phyloP scores from a whole-genome alignment of 768 basidiomycete species.

The Artomyces pyxidatus region DNA sequence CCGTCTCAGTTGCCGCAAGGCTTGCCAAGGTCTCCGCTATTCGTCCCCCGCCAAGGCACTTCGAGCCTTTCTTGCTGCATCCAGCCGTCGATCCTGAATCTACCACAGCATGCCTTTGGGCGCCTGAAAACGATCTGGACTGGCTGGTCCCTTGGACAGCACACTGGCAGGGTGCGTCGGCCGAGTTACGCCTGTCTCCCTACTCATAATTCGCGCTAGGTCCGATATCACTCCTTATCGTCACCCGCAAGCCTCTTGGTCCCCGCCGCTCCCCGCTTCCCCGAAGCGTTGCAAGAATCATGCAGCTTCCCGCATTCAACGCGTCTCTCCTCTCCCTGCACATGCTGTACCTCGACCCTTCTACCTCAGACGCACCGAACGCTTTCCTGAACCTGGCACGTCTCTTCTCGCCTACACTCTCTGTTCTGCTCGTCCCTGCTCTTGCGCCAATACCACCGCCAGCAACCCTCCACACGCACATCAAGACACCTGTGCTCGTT shows the following conservation, averaged over 20 bases:
- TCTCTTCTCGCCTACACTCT: slow-evolving; percentile 42
- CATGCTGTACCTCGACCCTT: slow-evolving; percentile 34
- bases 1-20: slow-evolving; percentile 1
- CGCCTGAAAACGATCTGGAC: slow-evolving; percentile 28
- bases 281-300: neutral
- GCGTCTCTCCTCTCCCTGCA: slow-evolving; percentile 32
- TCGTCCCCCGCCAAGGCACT: slow-evolving; percentile 15
- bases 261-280: neutral
- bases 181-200: neutral
- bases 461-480: slow-evolving; percentile 18
- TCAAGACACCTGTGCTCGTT: too few relatives aligned
- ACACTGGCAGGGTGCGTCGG: slow-evolving; percentile 35
- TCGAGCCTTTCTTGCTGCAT: slow-evolving; percentile 16
- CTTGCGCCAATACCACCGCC: slow-evolving; percentile 22
- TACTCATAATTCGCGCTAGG: neutral
- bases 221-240: slow-evolving; percentile 11
- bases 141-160: slow-evolving; percentile 28
- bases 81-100: slow-evolving; percentile 8
- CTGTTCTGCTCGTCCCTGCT: slow-evolving; percentile 45
- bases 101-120: slow-evolving; percentile 46
- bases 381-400: slow-evolving; percentile 55
- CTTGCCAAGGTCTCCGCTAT: slow-evolving; percentile 21
- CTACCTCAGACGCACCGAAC: slow-evolving; percentile 36
- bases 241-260: neutral
- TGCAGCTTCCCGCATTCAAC: slow-evolving; percentile 7